phyloP scores from a whole-genome alignment of 2,329 filamentous ascomycete species.

The Xylariales sp. region DNA sequence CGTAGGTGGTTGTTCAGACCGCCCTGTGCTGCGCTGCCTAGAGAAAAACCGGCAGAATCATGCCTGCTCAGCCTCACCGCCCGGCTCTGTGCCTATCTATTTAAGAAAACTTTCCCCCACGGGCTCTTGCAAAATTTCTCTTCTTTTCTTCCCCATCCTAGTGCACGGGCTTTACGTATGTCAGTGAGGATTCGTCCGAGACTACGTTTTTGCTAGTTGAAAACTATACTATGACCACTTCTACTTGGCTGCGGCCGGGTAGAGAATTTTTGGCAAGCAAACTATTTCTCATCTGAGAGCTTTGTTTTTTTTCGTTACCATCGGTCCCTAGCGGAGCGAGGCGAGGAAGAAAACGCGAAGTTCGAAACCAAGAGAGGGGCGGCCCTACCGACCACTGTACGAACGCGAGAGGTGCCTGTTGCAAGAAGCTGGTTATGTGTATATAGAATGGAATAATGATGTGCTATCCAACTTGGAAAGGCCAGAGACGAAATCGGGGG shows the following conservation, averaged over 20 bases:
- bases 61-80: no score
- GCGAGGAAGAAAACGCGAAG: conserved; percentile 42
- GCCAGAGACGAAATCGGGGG: no score
- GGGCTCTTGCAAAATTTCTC: conserved; percentile 15
- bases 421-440: no score
- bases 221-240: conserved; percentile 80
- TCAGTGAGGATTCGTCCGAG: conserved; percentile 86
- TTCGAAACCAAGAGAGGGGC: no score
- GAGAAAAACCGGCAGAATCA: no score
- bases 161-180: conserved; percentile 77
- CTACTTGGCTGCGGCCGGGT: conserved; percentile 62
- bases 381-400: no score
- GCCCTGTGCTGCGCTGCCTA: no score
- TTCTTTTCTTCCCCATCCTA: conserved; percentile 47
- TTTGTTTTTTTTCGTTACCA: conserved; percentile 45
- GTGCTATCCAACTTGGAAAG: no score
- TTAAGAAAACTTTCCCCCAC: background rate
- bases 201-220: conserved; percentile 87
- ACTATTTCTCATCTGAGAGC: conserved; percentile 28
- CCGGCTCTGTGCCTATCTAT: no score
- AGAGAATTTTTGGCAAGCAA: conserved; percentile 75
- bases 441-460: no score
- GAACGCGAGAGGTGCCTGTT: no score
- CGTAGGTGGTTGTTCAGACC: no score
- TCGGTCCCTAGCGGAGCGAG: conserved; percentile 36